Evolutionary conservation across 2,329 filamentous ascomycete genomes (phyloP).

Genomic region (Alternaria triticina): DNA sequence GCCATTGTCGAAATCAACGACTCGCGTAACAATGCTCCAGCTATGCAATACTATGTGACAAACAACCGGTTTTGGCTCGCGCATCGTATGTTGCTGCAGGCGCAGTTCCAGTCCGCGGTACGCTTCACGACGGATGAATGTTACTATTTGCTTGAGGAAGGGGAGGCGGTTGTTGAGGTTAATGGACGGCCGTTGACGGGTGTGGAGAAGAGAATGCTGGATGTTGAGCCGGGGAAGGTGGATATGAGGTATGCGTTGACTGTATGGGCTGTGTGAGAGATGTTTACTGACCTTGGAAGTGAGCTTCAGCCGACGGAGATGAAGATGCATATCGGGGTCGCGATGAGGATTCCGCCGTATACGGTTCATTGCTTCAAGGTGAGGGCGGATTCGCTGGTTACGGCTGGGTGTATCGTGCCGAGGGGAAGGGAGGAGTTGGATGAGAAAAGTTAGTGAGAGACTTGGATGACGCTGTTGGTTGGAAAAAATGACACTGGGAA

Average conservation of each 20-base stretch:
- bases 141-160: not conserved
- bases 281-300: not conserved
- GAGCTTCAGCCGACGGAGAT: not conserved
- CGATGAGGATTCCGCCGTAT: not conserved
- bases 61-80: not conserved
- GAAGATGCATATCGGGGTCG: not conserved
- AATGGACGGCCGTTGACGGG: constrained; percentile 1
- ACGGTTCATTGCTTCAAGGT: not conserved
- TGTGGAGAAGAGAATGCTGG: not conserved
- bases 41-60: not conserved
- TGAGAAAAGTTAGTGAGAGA: too few species aligned
- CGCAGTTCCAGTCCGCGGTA: not conserved
- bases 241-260: not conserved
- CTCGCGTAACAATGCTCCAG: not conserved
- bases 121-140: not conserved
- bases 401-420: not conserved
- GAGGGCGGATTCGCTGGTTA: not conserved
- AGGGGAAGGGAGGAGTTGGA: not conserved
- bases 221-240: not conserved
- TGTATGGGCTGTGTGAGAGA: not conserved
- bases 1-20: not conserved
- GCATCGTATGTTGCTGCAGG: not conserved
- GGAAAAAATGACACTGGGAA: too few species aligned
- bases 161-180: not conserved
- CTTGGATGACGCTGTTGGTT: too few species aligned